phyloP scores from a whole-genome alignment of 2,329 filamentous ascomycete genomes.

The Aquanectria penicillioides region DNA sequence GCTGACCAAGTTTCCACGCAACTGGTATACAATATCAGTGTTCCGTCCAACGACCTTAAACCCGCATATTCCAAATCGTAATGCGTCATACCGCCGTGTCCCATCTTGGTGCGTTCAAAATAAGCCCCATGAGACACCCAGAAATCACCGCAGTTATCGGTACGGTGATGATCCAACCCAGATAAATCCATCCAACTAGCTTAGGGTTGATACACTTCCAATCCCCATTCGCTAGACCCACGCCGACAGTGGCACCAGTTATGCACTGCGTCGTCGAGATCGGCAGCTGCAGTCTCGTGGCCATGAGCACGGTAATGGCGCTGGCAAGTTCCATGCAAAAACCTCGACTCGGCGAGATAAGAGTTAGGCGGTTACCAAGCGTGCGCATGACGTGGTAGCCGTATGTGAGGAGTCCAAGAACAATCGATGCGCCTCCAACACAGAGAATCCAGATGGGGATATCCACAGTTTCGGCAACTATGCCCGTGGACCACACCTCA shows the following conservation, averaged over 20 bases:
- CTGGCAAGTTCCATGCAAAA: slow-evolving; percentile 62
- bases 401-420: slow-evolving; percentile 69
- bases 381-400: slow-evolving; percentile 72
- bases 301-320: slow-evolving; percentile 63
- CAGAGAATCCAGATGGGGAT: slow-evolving; percentile 62
- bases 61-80: neutral
- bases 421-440: slow-evolving; percentile 59
- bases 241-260: slow-evolving; percentile 61
- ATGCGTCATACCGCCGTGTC: slow-evolving; percentile 4
- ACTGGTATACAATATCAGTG: neutral
- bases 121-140: slow-evolving; percentile 63
- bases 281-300: slow-evolving; percentile 61
- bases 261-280: slow-evolving; percentile 65
- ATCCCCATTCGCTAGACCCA: slow-evolving; percentile 61
- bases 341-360: slow-evolving; percentile 63
- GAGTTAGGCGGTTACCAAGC: slow-evolving; percentile 64
- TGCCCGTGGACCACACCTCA: slow-evolving; percentile 57
- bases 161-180: slow-evolving; percentile 62
- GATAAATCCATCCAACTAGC: slow-evolving; percentile 57
- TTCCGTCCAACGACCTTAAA: slow-evolving; percentile 1
- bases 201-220: slow-evolving; percentile 60
- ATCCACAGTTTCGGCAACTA: slow-evolving; percentile 46
- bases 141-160: slow-evolving; percentile 60
- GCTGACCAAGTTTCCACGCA: neutral
- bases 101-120: slow-evolving; percentile 62